Conservation (phyloP, 148 eudicot genomes). For the Chenopodium berlandieri region DNA sequence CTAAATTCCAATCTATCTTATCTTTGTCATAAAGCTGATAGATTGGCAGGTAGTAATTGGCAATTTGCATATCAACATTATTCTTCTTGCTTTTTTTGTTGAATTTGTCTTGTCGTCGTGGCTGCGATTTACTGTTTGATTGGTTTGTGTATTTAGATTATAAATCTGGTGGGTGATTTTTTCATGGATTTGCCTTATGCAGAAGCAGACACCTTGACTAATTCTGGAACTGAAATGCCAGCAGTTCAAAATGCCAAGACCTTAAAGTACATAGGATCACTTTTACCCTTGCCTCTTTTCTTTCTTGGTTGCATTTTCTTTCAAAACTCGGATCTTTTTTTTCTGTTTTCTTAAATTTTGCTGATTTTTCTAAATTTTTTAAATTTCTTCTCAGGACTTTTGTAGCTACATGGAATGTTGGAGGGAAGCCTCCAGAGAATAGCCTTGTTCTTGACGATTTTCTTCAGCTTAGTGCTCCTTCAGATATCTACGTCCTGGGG, state of each 20-base stretch:
- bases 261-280: constrained; percentile 36
- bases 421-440: constrained; percentile 54
- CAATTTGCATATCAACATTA: constrained; percentile 3
- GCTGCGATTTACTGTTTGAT: neutral
- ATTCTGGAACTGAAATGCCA: constrained; percentile 28
- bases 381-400: constrained; percentile 36
- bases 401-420: constrained; percentile 74
- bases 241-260: constrained; percentile 35
- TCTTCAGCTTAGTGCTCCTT: constrained; percentile 46
- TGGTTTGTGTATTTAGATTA: neutral
- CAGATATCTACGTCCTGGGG: constrained; percentile 70
- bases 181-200: constrained; percentile 13
- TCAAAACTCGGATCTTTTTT: neutral
- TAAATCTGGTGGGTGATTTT: constrained; percentile 5
- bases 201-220: constrained; percentile 30
- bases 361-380: neutral
- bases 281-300: neutral
- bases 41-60: constrained; percentile 6
- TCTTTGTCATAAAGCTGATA: constrained; percentile 19
- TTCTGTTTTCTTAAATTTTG: neutral
- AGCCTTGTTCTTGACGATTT: constrained; percentile 55
- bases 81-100: neutral
- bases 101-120: neutral
- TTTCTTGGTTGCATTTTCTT: neutral
- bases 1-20: constrained; percentile 13